Evolutionary conservation across 1,284 basidiomycete genomes (phyloP).

Genomic region (Tilletia caries): DNA sequence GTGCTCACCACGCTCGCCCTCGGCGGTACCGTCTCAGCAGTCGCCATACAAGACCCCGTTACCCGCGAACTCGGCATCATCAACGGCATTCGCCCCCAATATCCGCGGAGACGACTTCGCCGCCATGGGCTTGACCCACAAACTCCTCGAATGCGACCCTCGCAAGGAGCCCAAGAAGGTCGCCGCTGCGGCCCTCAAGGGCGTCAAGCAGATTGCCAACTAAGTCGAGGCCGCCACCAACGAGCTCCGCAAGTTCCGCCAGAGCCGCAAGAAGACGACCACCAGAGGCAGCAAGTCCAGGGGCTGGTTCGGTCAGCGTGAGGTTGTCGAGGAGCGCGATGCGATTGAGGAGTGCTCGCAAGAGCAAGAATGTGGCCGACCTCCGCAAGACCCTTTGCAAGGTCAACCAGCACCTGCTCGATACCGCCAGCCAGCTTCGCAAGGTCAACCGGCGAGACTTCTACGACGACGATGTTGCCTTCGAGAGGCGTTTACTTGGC

Average conservation of each 20-base stretch:
- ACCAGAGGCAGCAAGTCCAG: not conserved
- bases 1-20: conserved; percentile 5
- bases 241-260: conserved; percentile 8
- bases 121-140: not conserved
- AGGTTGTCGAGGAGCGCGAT: not conserved
- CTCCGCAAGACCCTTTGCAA: conserved; percentile 7
- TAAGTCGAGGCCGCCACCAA: not conserved
- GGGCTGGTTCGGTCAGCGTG: not conserved
- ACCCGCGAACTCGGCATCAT: not conserved
- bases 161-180: not conserved
- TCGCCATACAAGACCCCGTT: not conserved
- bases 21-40: not conserved
- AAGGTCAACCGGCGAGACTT: not conserved
- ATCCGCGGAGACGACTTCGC: not conserved
- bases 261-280: not conserved
- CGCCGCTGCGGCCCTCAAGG: not conserved
- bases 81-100: not conserved
- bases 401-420: conserved; percentile 12
- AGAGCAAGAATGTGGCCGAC: not conserved
- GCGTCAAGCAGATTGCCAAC: not conserved
- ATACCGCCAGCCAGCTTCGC: not conserved
- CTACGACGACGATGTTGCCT: not conserved
- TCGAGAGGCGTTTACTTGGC: no score
- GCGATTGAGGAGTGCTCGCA: not conserved
- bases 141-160: not conserved